Evolutionary conservation across 768 basidiomycete species (phyloP).

Genomic region (Hericium rajendrae): DNA sequence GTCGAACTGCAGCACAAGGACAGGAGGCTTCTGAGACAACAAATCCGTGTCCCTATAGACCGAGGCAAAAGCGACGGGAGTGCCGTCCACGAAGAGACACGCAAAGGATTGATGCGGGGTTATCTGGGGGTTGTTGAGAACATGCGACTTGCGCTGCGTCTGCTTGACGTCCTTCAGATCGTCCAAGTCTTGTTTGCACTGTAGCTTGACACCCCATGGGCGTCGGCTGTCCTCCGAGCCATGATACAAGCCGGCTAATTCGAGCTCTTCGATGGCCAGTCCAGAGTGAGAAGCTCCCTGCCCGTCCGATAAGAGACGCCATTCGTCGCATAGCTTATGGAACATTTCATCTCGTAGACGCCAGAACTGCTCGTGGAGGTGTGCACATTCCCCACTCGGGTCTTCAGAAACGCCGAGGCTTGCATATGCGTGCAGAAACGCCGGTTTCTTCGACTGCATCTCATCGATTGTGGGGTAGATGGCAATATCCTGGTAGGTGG

Average conservation of each 20-base stretch:
- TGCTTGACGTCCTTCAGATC: slow-evolving; percentile 17
- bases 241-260: slow-evolving; percentile 19
- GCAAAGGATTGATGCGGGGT: slow-evolving; percentile 46
- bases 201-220: slow-evolving; percentile 27
- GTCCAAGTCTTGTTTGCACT: slow-evolving; percentile 21
- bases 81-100: slow-evolving; percentile 39
- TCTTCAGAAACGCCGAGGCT: slow-evolving; percentile 29
- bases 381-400: slow-evolving; percentile 30
- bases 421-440: slow-evolving; percentile 39
- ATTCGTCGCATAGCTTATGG: slow-evolving; percentile 45
- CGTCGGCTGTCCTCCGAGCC: neutral
- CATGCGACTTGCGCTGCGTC: slow-evolving; percentile 29
- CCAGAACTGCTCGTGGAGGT: slow-evolving; percentile 61
- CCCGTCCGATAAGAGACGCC: slow-evolving; percentile 30
- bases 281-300: slow-evolving; percentile 33
- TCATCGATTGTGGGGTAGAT: slow-evolving; percentile 59
- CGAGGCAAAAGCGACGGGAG: slow-evolving; percentile 43
- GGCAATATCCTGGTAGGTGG: slow-evolving; percentile 46
- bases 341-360: slow-evolving; percentile 57
- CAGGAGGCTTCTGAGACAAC: slow-evolving; percentile 36
- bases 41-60: slow-evolving; percentile 45
- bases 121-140: slow-evolving; percentile 31
- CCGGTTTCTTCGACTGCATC: slow-evolving; percentile 29
- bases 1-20: slow-evolving; percentile 44
- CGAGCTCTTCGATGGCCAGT: slow-evolving; percentile 28